These are phyloP conservation scores for Ustilago shanxiensis DNA, from an alignment of 1,284 basidiomycete genomes.

Conservation along the genomic window DNA sequence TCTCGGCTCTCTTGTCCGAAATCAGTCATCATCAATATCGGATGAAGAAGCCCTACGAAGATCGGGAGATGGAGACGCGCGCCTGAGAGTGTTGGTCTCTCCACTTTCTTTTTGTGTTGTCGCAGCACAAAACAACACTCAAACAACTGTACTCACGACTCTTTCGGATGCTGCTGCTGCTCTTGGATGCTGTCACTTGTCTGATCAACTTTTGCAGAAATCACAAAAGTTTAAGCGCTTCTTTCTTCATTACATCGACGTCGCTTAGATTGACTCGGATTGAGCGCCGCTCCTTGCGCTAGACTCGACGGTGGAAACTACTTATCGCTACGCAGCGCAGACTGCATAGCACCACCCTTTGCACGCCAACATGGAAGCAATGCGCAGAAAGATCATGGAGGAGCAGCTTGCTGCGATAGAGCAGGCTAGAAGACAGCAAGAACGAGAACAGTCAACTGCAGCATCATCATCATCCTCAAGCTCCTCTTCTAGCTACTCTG, in stretches of 20 bases:
- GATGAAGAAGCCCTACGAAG: no score
- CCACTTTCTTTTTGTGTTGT: constrained; percentile 15
- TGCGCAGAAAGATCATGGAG: constrained; percentile 51
- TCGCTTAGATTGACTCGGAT: no score
- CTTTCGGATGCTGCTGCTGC: no score
- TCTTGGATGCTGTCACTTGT: no score
- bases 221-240: no score
- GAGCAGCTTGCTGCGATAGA: constrained; percentile 49
- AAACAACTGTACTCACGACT: no score
- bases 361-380: constrained; percentile 40
- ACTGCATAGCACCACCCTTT: no score
- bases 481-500: constrained; percentile 2
- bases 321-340: not conserved
- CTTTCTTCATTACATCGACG: not conserved
- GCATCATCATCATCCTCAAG: constrained; percentile 6
- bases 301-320: no score
- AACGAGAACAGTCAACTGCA: constrained; percentile 7
- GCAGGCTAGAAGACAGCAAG: constrained; percentile 30
- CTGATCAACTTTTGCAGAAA: not conserved
- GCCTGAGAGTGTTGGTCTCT: constrained; percentile 30
- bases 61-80: constrained; percentile 13
- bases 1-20: not conserved
- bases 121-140: constrained; percentile 2
- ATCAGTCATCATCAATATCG: not conserved
- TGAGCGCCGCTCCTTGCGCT: not conserved